Base-by-base conservation (phyloP, 192 early-diverging fungal genomes). In the Podila clonocystis region DNA sequence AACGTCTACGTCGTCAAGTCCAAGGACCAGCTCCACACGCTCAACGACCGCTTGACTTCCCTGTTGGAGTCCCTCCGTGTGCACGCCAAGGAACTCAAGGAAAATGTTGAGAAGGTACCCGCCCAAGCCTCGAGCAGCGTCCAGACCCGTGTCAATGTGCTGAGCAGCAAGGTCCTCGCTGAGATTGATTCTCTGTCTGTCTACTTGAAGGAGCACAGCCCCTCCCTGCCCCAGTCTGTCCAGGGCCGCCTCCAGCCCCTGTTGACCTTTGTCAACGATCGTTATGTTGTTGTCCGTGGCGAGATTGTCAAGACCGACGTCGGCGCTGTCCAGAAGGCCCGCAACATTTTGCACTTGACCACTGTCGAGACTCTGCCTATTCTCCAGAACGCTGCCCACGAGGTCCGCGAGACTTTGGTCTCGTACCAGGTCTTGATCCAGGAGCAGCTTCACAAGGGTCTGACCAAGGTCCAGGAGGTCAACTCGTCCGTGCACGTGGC, bases 281-380 rank as follows among this genome's bases (percentile, higher is more conserved):
- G 85, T 60, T 91, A 91, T 65, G 73, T 64, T 19, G 76, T 83
- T 15, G 73, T 91, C 33, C 76, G 83, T 38, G 72, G 73, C 4
- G 85, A 91, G 73, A 73, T 85, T 6, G 61, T 67, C 22, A 85
- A 86, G 55, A 58, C 72, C 9, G 86, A 91, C 28, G 74, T 84
- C 4, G 61, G 85, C 26, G 76, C 88, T 13, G 26, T 89, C 48
- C 84, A 89, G 48, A 89, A 89, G 70, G 90, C 90, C 5, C 82
- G 72, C 58, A 85, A 87, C 68, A 85, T 91, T 24, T 62, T 89
- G 29, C 70, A 82, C 8, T 59, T 91, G 24, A 87, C 87, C 59
- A 85, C 82, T 22, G 83, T 84, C 17, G 82, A 88, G 59, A 85
- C 86, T 11, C 41, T 90, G 19, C 89, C 89, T 2, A 63, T 88